Evolutionary conservation across 805 yeast genomes (phyloP).

Genomic region (Lachancea mirantina): DNA sequence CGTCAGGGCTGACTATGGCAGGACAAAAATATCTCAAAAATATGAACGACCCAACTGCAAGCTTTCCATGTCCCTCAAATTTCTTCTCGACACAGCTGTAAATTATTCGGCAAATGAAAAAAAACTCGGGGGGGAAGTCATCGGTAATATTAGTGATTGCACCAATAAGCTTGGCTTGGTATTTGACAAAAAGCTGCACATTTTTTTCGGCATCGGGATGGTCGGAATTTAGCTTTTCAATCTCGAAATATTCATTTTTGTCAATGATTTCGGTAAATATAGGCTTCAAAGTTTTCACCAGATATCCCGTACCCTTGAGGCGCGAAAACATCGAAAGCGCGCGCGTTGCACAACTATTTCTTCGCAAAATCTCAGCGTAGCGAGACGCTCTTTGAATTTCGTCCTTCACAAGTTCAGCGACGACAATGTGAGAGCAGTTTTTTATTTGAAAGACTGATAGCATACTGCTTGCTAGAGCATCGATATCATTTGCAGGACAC

Average conservation of each 20-base stretch:
- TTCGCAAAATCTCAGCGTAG: conserved; percentile 66
- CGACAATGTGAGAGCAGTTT: conserved; percentile 39
- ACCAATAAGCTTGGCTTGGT: conserved; percentile 50
- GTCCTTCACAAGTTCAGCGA: conserved; percentile 47
- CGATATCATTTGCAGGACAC: conserved; percentile 65
- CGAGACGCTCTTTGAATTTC: conserved; percentile 57
- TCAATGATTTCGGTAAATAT: conserved; percentile 48
- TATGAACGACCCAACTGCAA: conserved; percentile 80
- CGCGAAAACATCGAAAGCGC: conserved; percentile 65
- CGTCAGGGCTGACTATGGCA: conserved; percentile 81
- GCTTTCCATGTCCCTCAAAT: conserved; percentile 57
- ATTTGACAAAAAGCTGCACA: conserved; percentile 45
- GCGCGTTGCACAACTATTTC: conserved; percentile 78
- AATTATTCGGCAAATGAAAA: conserved; percentile 62
- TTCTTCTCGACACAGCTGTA: conserved; percentile 48
- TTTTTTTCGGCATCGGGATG: conserved; percentile 37
- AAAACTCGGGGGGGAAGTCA: conserved; percentile 62
- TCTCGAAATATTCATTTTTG: conserved; percentile 50
- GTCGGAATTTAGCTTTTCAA: conserved; percentile 42
- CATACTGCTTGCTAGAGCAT: conserved; percentile 59
- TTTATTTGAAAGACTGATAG: conserved; percentile 46
- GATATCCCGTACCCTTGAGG: conserved; percentile 55
- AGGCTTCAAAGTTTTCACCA: conserved; percentile 47
- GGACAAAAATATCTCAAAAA: conserved; percentile 81
- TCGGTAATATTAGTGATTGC: conserved; percentile 49